Base-by-base conservation (phyloP, 768 basidiomycete species). In the Lentinula sp. region DNA sequence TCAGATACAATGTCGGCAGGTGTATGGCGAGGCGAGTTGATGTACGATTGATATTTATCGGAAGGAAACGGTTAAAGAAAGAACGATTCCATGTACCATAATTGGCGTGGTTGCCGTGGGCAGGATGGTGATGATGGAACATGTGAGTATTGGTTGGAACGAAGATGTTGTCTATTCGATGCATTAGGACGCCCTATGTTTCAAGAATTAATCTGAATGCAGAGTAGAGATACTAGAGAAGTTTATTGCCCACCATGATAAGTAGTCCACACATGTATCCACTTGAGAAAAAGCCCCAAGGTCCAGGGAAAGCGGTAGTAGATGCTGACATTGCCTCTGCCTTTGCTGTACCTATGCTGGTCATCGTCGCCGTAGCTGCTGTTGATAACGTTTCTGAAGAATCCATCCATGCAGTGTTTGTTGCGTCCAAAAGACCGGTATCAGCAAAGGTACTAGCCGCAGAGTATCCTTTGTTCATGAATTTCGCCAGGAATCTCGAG, bases 121-220 rank as follows among this genome's bases (percentile, higher is more conserved):
- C 59, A 60, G 63, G 70, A 50, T 67, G 71, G 57, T 62, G 64
- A 55, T 66, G 67, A 42, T 71, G 71, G 42, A 51, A 51, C 13
- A 68, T 70, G 61, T 57, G n/a, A 37, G 71, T 71, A 2, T 82
- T 81, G 39, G 86, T 81, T 11, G 90, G 90, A 0, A 89, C 83
- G 49, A 91, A 84, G 46, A 89, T 82, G 69, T 91, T 85, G 65
- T 91, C 90, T 61, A 92, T 87, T 32, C 90, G 81, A 65, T 91
- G 87, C 61, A 91, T 71, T 32, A 91, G 67, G 52, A 92, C 72
- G 11, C 84, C 86, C 88, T 90, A 65, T 15, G 18, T 60, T 11
- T n/a, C 11, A 32, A 37, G 16, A 8, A 40, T 40, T 16, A n/a
- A 35, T 21, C 23, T 56, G 32, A 35, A 43, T 39, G 53, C 34